A percentile compares a stretch with the other conserved stretches of the same genome.
phyloP scores from a whole-genome alignment of 2,329 filamentous ascomycete genomes.

The Tolypocladium sp. region DNA sequence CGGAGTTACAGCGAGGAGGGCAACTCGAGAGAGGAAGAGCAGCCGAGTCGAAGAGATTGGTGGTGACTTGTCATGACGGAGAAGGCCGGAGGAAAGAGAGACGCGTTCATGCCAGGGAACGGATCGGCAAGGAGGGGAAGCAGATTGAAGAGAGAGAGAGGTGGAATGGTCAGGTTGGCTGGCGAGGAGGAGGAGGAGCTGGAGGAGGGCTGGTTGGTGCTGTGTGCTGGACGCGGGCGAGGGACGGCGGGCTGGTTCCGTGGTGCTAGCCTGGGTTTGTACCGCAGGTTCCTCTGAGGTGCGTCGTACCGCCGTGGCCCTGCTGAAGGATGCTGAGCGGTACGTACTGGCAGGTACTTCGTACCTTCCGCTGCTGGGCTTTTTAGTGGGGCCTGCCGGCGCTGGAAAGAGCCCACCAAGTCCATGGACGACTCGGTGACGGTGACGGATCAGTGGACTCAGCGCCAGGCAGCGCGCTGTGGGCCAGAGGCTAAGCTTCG shows the following conservation, averaged over 20 bases:
- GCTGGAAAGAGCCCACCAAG: background rate
- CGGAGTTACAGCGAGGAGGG: slow-evolving; percentile 5
- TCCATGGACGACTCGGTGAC: background rate
- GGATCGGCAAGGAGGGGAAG: slow-evolving; percentile 1
- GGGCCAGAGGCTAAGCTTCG: background rate
- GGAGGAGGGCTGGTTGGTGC: slow-evolving; percentile 3
- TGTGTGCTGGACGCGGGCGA: slow-evolving; percentile 2
- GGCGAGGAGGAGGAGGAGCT: slow-evolving; percentile 2
- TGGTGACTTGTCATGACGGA: slow-evolving; percentile 9
- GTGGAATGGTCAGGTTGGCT: background rate
- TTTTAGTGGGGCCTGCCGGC: background rate
- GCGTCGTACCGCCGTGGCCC: background rate
- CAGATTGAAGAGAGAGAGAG: background rate
- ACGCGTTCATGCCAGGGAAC: slow-evolving; percentile 4
- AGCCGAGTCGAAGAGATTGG: slow-evolving; percentile 1
- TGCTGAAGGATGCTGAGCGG: background rate
- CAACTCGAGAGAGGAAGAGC: slow-evolving; percentile 2
- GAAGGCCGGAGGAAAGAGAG: slow-evolving; percentile 1
- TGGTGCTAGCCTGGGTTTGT: background rate
- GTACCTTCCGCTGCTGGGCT: background rate
- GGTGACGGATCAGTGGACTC: background rate
- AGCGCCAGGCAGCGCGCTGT: background rate
- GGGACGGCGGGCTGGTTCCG: slow-evolving; percentile 1
- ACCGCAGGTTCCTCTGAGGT: background rate
- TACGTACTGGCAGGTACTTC: background rate